Evolutionary conservation across 2,329 filamentous ascomycete species (phyloP), one percentile per base, ranked within the genome.

Genomic region (Cadophora malorum): DNA sequence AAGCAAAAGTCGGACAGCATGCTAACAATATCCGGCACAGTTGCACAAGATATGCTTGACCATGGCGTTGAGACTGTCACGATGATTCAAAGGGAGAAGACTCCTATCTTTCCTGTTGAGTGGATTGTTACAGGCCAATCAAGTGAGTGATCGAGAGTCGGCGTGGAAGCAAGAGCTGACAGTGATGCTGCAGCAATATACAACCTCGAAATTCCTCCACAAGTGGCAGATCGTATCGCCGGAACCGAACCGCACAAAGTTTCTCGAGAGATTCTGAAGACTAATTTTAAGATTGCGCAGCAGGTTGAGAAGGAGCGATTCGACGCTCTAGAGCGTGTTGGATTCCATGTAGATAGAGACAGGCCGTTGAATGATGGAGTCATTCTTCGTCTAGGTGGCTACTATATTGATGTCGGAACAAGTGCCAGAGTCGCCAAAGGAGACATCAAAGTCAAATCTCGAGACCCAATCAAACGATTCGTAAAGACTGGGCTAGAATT

Each of bases 1-100:
- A 8, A 35, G 23, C 10, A 33, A 14, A 10, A 38, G 21, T 50
- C 6, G 9, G 19, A 5, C 1, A 58, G 19, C 8, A 33, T 58
- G 56, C 61, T 63, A 31, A 63, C 61, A 19, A 53, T 3, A 49
- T 0, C 47, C 25, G 25, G n/a, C 3, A 41, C 41, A 58, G 91
- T 91, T 66, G 85, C 87, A 0, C 88, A 91, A 64, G 87, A 91
- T 69, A 90, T 84, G 73, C 82, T 85, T 35, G 88, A 91, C 71
- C 85, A 87, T 64, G 90, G 89, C 14, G 41, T 68, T 25, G 16
- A 25, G 3, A 59, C 56, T 16, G 53, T 68, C 12, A 68, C 63
- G 2, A 68, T 68, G 67, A 45, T 92, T 0, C 90, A 92, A 76
- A 84, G 90, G 4, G 41, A 52, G 9, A 58, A 65, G 41, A 68